phyloP scores from a whole-genome alignment of 768 basidiomycete genomes.

The Rhizopogon vinicolor region DNA sequence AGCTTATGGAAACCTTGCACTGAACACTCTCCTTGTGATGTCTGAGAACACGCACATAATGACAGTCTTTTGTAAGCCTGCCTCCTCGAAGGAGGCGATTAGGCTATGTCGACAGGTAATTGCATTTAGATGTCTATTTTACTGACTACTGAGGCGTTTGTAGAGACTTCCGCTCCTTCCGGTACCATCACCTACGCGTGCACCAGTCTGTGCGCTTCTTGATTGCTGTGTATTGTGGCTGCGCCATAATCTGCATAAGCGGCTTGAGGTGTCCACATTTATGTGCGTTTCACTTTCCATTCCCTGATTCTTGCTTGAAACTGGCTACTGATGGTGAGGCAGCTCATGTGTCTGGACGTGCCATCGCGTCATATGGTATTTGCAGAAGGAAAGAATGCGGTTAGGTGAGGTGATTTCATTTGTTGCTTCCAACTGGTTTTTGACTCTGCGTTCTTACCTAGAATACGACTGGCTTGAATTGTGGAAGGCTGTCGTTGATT shows the following conservation, averaged over 20 bases:
- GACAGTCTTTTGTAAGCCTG: conserved; percentile 38
- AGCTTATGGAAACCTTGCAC: conserved; percentile 55
- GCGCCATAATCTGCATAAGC: conserved; percentile 64
- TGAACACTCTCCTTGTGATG: conserved; percentile 48
- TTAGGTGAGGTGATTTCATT: conserved; percentile 38
- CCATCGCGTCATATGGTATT: conserved; percentile 51
- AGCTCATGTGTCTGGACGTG: conserved; percentile 56
- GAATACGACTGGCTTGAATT: conserved; percentile 66
- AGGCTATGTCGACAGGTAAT: conserved; percentile 62
- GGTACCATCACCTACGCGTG: conserved; percentile 29
- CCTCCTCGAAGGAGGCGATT: conserved; percentile 30
- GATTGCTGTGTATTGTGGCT: conserved; percentile 70
- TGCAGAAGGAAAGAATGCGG: conserved; percentile 49
- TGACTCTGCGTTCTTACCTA: conserved; percentile 18
- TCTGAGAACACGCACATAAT: conserved; percentile 47
- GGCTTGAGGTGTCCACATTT: conserved; percentile 53
- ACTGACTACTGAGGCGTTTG: not conserved
- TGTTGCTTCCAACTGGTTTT: not conserved
- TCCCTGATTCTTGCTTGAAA: not conserved
- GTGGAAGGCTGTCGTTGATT: conserved; percentile 52
- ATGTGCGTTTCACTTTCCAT: conserved; percentile 33
- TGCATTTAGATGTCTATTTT: not conserved
- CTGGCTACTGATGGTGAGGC: not conserved
- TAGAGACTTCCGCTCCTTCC: conserved; percentile 54
- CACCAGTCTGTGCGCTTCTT: conserved; percentile 54